Evolutionary conservation across 768 basidiomycete species (phyloP), one percentile per base, ranked within the genome.

Genomic region (Naganishia randhawae): DNA sequence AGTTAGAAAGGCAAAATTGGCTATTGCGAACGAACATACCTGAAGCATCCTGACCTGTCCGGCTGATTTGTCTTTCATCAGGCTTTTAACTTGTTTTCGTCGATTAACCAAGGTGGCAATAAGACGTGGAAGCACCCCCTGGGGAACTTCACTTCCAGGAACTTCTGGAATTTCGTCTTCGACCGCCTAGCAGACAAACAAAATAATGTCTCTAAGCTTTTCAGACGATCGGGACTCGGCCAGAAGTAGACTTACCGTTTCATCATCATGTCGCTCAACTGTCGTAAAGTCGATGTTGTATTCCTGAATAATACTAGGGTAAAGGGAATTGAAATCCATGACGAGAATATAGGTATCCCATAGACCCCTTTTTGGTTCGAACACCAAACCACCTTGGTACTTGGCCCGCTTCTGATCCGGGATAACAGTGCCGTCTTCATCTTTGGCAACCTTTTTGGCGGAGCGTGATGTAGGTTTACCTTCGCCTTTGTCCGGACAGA

Each of bases 281-380:
- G 96, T 99, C 11, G 96, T 98, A 75, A 98, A 98, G 81, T 98
- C 96, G 73, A 99, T 98, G 78, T 99, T 98, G 77, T 91, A 99
- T 83, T 99, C 96, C 76, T 98, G 96, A 54, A 99, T 99, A 83
- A 99, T 99, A 78, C 91, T 93, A 7, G 96, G 96, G 78, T 99
- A 99, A 66, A 99, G 84, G 69, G 93, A 96, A 81, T 99, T 99
- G 87, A 98, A 99, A 80, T 99, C 96, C 96, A 99, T 99, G 80
- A 99, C 96, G 19, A 99, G 85, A 80, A 98, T 90, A 77, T 84
- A 96, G 74, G 88, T 94, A 82, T 98, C 96, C 91, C 92, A 98
- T 45, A 99, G 82, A 13, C 94, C 92, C 64, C 91, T 84, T 81
- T 96, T 94, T 1, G 96, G 96, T 68, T 96, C 91, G 71, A 99